Percentiles rank a stretch among this genome's conserved stretches.
phyloP scores from a whole-genome alignment of 257 asterid genomes.

The Lantana camara region DNA sequence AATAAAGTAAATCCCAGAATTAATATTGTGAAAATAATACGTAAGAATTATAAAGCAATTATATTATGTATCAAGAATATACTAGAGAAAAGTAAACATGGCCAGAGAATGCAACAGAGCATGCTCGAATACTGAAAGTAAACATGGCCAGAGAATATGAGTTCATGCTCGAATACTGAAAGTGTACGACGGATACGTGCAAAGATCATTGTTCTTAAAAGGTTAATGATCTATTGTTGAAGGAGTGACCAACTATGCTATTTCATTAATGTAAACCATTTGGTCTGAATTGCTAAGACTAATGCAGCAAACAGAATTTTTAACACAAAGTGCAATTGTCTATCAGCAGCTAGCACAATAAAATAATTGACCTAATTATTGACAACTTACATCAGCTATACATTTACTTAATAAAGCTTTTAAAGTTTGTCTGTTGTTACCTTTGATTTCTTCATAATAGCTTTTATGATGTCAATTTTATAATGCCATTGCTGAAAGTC shows the following conservation, averaged over 20 bases:
- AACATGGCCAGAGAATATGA: neutral
- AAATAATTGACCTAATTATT: slow-evolving; percentile 25
- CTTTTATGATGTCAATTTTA: slow-evolving; percentile 14
- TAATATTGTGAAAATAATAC: slow-evolving; percentile 16
- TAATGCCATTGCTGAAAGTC: neutral
- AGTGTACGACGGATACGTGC: neutral
- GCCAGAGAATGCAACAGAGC: neutral
- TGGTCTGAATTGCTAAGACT: slow-evolving; percentile 3
- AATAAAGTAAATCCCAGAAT: slow-evolving; percentile 24
- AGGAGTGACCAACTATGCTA: neutral
- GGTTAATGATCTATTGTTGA: too few species aligned
- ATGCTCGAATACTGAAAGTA: neutral
- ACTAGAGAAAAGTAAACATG: neutral
- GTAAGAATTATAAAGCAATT: neutral
- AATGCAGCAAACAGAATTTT: slow-evolving; percentile 18
- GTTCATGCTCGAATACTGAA: neutral
- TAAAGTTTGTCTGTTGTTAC: slow-evolving; percentile 19
- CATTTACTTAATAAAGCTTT: slow-evolving; percentile 21
- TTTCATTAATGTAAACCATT: slow-evolving; percentile 5
- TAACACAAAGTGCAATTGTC: neutral
- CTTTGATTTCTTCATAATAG: too few species aligned
- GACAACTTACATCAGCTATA: slow-evolving; percentile 27
- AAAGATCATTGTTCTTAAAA: too few species aligned
- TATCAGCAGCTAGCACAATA: slow-evolving; percentile 7
- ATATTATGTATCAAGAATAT: too few species aligned